phyloP scores from a whole-genome alignment of 176 grass and related monocot genomes.

The Zoysia japonica region DNA sequence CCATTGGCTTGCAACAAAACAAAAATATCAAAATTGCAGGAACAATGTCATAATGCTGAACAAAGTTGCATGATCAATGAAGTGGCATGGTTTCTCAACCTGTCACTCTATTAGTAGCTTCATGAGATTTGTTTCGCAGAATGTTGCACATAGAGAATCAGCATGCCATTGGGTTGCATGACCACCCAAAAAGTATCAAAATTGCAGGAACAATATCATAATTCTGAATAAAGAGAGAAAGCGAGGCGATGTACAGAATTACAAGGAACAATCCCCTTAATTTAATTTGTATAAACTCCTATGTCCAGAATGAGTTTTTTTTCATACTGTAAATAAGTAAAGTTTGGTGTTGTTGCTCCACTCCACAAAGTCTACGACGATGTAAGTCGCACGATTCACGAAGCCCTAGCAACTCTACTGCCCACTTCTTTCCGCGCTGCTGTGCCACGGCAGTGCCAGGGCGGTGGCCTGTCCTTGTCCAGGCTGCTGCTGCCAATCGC shows the following conservation, averaged over 20 bases:
- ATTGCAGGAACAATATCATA: background rate
- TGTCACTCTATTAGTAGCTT: too few species aligned
- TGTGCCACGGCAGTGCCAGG: conserved; percentile 38
- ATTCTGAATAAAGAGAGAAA: background rate
- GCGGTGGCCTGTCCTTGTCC: background rate
- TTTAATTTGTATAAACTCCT: background rate
- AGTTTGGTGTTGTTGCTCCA: background rate
- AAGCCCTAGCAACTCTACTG: conserved; percentile 9
- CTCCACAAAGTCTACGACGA: background rate
- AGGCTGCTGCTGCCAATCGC: conserved; percentile 10
- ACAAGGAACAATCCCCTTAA: background rate
- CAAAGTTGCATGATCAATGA: background rate
- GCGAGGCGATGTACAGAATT: background rate
- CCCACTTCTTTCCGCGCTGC: conserved; percentile 5
- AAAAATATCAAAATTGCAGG: background rate
- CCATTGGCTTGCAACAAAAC: background rate
- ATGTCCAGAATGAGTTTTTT: background rate
- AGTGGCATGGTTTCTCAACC: too few species aligned
- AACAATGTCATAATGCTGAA: background rate
- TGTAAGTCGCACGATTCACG: background rate
- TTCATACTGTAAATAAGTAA: background rate
- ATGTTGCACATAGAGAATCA: too few species aligned
- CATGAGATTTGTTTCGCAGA: too few species aligned
- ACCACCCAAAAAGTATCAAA: background rate
- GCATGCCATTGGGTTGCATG: too few species aligned